Base-by-base conservation (phyloP, 331 rosid species). In the Dryas integrifolia region DNA sequence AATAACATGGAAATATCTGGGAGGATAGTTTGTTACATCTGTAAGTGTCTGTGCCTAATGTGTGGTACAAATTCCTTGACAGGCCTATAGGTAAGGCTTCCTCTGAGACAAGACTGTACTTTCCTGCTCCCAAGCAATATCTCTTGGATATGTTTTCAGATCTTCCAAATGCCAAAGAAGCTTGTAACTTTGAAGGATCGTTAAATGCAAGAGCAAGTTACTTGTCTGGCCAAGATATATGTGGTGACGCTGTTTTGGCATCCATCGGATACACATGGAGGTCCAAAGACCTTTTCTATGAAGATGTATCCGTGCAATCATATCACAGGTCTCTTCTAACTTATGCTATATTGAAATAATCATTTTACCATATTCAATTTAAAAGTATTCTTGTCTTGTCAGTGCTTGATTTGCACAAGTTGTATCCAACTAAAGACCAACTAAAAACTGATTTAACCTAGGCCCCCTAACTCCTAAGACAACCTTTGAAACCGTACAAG, bases 31-130 rank as follows among this genome's bases (percentile, higher is more conserved):
- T 45, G 11, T 53, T 79, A 51, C 24, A 41, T 78, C 66, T 74
- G 14, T 83, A 75, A 35, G 15, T 9, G 11, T 43, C 50, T 67
- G 53, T 72, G 62, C 44, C 18, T 65, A 56, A 48, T 58, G 40
- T 67, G 44, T 56, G 12, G 56, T 61, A 35, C 3, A 66, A 65
- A 66, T 60, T 75, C 43, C 62, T 59, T 50, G 72, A 68, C 87
- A 94, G 97, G 88, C 88, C 86, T 79, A 64, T 94, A 68, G 97
- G 98, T 58, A 94, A 85, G 85, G 84, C 96, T 65, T 91, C 98
- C 68, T 89, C 96, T 5, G 98, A 94, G 88, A 87, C 86, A 53
- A 88, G 96, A 75, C 55, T 91, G 59, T 88, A 88, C 82, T 91
- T 85, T 80, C 77, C 90, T 74, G 86, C 92, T 66, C 80, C 86